Conservation (phyloP, 1,284 basidiomycete species). For the Flammula alnicola region DNA sequence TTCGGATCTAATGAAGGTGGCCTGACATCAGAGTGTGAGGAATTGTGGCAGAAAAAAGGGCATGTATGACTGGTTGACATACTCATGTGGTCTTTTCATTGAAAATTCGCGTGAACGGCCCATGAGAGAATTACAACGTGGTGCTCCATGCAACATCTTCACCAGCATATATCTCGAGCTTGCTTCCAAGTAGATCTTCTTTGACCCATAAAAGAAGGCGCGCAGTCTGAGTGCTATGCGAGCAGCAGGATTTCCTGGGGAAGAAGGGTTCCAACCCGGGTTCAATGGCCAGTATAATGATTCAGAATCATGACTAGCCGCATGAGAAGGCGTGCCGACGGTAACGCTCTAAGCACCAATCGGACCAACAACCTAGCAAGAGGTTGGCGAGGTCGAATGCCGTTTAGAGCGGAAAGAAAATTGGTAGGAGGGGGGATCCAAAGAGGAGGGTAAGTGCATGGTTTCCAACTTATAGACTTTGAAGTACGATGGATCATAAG, state of each 20-base stretch:
- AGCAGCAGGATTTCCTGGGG: neutral
- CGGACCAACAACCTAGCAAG: conserved; percentile 11
- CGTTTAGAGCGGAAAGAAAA: conserved; percentile 3
- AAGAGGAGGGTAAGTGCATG: neutral
- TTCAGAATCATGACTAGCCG: conserved; percentile 4
- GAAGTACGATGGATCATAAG: neutral
- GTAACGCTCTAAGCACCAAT: neutral
- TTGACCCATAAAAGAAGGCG: neutral
- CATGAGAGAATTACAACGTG: conserved; percentile 13
- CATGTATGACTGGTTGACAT: conserved; percentile 15
- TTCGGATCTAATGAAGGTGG: conserved; percentile 16
- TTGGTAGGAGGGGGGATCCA: neutral
- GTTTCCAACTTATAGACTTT: neutral
- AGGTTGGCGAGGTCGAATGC: conserved; percentile 1
- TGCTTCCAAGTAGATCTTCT: conserved; percentile 7
- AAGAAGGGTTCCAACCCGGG: neutral
- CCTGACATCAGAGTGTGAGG: conserved; percentile 10
- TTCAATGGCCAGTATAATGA: neutral
- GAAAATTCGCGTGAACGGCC: conserved; percentile 6
- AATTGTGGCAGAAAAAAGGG: conserved; percentile 5
- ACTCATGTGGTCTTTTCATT: conserved; percentile 18
- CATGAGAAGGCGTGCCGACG: conserved; percentile 1
- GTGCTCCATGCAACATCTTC: too few relatives aligned
- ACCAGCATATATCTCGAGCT: conserved; percentile 2
- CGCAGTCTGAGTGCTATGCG: neutral